Base-by-base conservation (phyloP, 139 green algal genomes). In the Tetradesmus lagerheimii region DNA sequence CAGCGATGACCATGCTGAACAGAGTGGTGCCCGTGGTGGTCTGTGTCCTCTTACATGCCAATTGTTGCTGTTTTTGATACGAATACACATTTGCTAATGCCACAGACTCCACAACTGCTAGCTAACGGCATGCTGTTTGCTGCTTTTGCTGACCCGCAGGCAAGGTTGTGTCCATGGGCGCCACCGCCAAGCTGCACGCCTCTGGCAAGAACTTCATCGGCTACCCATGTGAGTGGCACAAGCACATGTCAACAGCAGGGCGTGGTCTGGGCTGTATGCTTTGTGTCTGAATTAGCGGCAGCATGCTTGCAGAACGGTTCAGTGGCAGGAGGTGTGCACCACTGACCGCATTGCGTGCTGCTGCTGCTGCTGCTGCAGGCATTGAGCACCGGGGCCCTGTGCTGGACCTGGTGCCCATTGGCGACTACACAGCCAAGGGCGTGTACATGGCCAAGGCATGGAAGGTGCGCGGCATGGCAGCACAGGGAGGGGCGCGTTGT, bases 401-500 rank as follows among this genome's bases (percentile, higher is more conserved):
- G 35, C n/a, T 62, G 50, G 64, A 80, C 8, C 76, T 88, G 83
- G 37, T 88, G 25, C 83, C 83, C 5, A 4, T 57, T 9, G 83
- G 83, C 1, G 83, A 88, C 37, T 88, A 88, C 38, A 66, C 62
- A 20, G 83, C 64, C 1, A 39, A 31, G 12, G 83, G 83, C 15
- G 47, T 29, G 11, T 88, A 88, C 62, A 64, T 88, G 12, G 62
- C 83, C 64, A 88, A 88, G 64, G 83, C 83, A 11, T 88, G 83
- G 83, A 88, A 80, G 64, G 83, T 71, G 57, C 23, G 47, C 47
- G 1, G 47, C 47, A 14, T 20, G 12, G 2, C 47, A 62, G 47
- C 5, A 50, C 43, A 15, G 43, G 9, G 6, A 15, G 9, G 9
- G 5, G 43, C 43, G 9, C 43, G 9, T 50, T 15, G 47, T 62